Evolutionary conservation across 345 rosid species (phyloP).

Genomic region (Kernera saxatilis): DNA sequence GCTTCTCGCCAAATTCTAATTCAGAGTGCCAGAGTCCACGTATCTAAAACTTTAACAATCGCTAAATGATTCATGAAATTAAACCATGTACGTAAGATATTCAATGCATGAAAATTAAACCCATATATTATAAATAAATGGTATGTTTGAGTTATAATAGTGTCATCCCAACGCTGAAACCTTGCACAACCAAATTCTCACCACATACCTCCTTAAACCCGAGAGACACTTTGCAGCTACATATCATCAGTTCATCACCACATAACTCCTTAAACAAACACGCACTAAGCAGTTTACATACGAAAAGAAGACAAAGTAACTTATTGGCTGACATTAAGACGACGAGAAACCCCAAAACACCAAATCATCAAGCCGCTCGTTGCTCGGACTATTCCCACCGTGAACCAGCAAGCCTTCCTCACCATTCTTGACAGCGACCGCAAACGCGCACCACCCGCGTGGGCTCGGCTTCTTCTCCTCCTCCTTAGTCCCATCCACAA

Average conservation of each 20-base stretch:
- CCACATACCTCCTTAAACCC: not conserved
- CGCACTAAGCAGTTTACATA: not conserved
- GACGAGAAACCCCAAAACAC: slow-evolving; percentile 24
- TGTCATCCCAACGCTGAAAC: too few species aligned
- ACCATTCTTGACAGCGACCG: slow-evolving; percentile 21
- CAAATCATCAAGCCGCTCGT: slow-evolving; percentile 32
- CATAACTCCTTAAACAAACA: not conserved
- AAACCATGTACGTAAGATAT: too few species aligned
- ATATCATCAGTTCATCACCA: not conserved
- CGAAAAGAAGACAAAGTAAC: not conserved
- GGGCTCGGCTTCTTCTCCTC: slow-evolving; percentile 6
- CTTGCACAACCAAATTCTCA: too few species aligned
- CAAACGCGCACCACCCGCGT: slow-evolving; percentile 28
- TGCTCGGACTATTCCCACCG: slow-evolving; percentile 30
- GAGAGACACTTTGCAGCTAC: not conserved
- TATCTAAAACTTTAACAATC: too few species aligned
- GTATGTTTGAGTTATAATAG: too few species aligned
- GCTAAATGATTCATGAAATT: too few species aligned
- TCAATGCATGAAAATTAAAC: too few species aligned
- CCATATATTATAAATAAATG: too few species aligned
- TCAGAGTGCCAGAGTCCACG: too few species aligned
- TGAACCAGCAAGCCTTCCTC: slow-evolving; percentile 24
- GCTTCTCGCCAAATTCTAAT: too few species aligned
- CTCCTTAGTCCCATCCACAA: slow-evolving; percentile 1
- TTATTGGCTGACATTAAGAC: not conserved